Base-by-base conservation (phyloP, 225 moss, liverwort and hornwort genomes). In the Thuidium tamariscinum region DNA sequence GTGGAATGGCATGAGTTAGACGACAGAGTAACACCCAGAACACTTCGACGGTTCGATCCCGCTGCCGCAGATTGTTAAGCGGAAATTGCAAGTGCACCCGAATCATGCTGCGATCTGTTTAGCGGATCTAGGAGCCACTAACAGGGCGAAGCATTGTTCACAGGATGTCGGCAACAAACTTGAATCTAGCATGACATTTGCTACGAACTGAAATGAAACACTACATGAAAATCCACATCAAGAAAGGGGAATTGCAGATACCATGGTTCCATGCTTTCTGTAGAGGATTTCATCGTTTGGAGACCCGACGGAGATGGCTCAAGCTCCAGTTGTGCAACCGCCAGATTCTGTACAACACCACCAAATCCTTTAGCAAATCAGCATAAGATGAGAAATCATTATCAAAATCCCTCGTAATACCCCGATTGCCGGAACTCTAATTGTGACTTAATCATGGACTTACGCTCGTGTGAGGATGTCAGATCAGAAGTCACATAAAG, bases 241-340 rank as follows among this genome's bases (percentile, higher is more conserved):
- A 56, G n/a, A 44, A 73, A 74, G 15, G 32, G 52, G 27, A 87
- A 54, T 82, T 41, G 55, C 56, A 67, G 12, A 66, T 75, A 87
- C 87, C 87, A 21, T 57, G 56, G 46, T 64, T 74, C 64, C 64
- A 81, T 64, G 81, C 9, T 55, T 16, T 76, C 87, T 36, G 87
- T 82, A 20, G 87, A 87, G 20, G 87, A 87, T 76, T 87, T 87
- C 87, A 65, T 87, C 21, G 87, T 82, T 76, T 74, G 82, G 12
- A 75, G 64, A 29, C 14, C 44, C 64, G 66, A 66, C 34, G 75
- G 66, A 76, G 66, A 87, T 46, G 75, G 67, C 56, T 76, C 56
- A 19, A 87, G 36, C 66, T 66, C 76, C 82, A 56, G 12, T 46
- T 36, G 57, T 55, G 67, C 75, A 75, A 34, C 57, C 66, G 48